phyloP scores from a whole-genome alignment of 1,139 yeast genomes.

The Zygosaccharomyces pseudobailii region DNA sequence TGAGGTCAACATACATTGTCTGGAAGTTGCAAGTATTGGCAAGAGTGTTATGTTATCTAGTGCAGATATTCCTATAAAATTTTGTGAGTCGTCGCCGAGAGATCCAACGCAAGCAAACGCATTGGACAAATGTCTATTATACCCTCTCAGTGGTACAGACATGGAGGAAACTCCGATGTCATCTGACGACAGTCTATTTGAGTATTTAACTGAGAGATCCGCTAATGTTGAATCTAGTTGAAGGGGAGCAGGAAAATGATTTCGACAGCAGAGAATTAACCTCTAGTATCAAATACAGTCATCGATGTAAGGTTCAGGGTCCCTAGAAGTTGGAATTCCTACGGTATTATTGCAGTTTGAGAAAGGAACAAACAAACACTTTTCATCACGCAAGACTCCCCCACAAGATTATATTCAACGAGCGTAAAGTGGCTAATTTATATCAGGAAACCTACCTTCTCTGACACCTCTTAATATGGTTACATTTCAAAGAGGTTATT shows the following conservation, averaged over 20 bases:
- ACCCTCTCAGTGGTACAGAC: conserved; percentile 4
- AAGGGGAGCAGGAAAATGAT: neutral
- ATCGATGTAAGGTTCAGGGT: too few relatives aligned
- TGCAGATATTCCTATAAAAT: conserved; percentile 7
- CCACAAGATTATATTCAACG: too few relatives aligned
- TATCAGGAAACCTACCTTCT: too few relatives aligned
- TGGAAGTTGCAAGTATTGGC: conserved; percentile 39
- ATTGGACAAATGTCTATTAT: conserved; percentile 4
- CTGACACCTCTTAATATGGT: too few relatives aligned
- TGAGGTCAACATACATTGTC: conserved; percentile 34
- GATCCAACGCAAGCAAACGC: neutral
- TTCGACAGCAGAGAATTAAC: conserved; percentile 12
- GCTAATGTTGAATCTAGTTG: neutral
- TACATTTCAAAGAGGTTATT: too few relatives aligned
- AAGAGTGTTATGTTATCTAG: conserved; percentile 6
- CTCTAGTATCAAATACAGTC: too few relatives aligned
- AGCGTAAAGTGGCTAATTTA: too few relatives aligned
- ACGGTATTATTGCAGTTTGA: too few relatives aligned
- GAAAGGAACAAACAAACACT: too few relatives aligned
- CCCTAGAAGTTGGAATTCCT: too few relatives aligned
- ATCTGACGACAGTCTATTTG: conserved; percentile 24
- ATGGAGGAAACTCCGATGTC: conserved; percentile 4
- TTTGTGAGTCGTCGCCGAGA: neutral
- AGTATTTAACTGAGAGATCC: conserved; percentile 5
- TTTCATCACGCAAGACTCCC: too few relatives aligned